Percentiles rank a stretch among this genome's conserved stretches.
phyloP scores from a whole-genome alignment of 331 rosid genomes.

The Arachis monticola region DNA sequence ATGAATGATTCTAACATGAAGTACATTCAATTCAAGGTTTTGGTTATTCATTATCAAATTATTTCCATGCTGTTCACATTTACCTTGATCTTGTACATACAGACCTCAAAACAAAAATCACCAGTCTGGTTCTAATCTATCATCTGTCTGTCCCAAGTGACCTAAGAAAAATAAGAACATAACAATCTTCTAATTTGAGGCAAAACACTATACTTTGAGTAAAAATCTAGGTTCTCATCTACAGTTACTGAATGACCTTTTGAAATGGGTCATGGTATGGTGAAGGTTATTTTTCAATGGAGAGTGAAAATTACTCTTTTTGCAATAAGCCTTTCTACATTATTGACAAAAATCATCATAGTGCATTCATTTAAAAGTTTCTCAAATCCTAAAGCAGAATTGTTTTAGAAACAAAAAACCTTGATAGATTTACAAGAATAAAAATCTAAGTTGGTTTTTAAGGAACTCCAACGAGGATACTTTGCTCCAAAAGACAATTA shows the following conservation, averaged over 20 bases:
- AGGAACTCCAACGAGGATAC: too few species aligned
- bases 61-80: background rate
- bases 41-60: background rate
- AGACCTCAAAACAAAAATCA: background rate
- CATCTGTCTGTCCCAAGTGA: too few species aligned
- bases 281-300: too few species aligned
- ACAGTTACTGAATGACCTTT: too few species aligned
- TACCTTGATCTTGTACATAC: background rate
- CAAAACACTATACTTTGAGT: background rate
- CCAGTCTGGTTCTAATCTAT: background rate
- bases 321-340: background rate
- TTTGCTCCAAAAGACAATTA: too few species aligned
- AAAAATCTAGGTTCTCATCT: too few species aligned
- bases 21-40: slow-evolving; percentile 7
- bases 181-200: slow-evolving; percentile 10
- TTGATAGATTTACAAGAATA: too few species aligned
- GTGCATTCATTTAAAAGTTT: background rate
- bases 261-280: too few species aligned
- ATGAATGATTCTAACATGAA: slow-evolving; percentile 13
- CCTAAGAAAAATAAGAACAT: background rate
- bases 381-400: too few species aligned
- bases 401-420: too few species aligned
- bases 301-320: too few species aligned
- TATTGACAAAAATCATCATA: background rate
- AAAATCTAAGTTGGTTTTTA: too few species aligned